These are phyloP conservation scores for Wickerhamiella kurtzmanii DNA, from an alignment of 805 yeast genomes.

Conservation along the genomic window DNA sequence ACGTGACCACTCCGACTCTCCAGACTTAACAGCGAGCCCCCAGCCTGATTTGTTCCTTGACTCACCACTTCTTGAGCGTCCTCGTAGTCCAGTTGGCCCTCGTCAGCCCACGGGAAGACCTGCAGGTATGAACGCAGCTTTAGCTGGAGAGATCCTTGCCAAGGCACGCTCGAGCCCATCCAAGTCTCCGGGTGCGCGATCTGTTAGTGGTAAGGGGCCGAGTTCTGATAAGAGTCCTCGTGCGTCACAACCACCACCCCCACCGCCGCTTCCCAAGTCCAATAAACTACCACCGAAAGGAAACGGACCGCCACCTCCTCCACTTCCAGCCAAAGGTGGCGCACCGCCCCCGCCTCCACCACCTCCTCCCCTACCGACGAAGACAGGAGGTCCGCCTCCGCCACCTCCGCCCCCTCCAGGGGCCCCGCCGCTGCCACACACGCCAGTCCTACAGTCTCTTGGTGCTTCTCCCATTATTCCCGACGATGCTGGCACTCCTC, in stretches of 20 bases:
- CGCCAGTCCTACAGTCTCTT: conserved; percentile 19
- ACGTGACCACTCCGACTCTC: neutral
- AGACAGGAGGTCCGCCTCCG: conserved; percentile 22
- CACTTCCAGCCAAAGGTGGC: conserved; percentile 1
- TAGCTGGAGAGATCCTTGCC: neutral
- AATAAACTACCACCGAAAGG: conserved; percentile 13
- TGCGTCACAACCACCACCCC: conserved; percentile 5
- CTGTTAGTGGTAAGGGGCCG: too few species aligned
- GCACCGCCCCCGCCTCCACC: conserved; percentile 22
- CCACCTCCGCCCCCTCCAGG: conserved; percentile 21
- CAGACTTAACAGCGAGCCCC: conserved; percentile 6
- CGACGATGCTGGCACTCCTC: conserved; percentile 2
- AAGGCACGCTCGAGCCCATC: neutral
- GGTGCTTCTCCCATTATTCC: conserved; percentile 1
- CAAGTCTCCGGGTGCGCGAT: neutral
- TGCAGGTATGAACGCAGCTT: conserved; percentile 1
- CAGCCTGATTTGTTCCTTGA: conserved; percentile 21
- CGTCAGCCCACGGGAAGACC: conserved; percentile 26
- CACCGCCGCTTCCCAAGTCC: conserved; percentile 16
- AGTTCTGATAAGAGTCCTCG: neutral
- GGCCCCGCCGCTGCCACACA: conserved; percentile 19
- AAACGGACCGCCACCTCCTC: conserved; percentile 24
- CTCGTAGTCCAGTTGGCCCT: conserved; percentile 19
- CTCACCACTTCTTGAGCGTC: conserved; percentile 9
- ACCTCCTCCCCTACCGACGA: conserved; percentile 13